Conservation (phyloP, 2,329 filamentous ascomycete species). For the Penicillium sp. region DNA sequence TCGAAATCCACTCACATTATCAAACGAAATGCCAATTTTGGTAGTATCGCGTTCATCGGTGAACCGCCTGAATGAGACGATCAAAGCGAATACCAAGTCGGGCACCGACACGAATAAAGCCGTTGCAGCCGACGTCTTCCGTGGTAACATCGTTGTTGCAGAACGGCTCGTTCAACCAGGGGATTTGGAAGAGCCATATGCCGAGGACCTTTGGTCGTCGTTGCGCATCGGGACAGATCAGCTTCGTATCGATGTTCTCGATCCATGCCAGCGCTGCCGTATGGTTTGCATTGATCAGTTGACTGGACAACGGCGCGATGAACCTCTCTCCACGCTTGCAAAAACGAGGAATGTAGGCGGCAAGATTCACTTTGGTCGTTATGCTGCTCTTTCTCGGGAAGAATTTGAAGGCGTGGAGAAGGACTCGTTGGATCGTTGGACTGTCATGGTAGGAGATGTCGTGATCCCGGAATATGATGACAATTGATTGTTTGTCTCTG, state of each 20-base stretch:
- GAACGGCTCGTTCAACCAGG: slow-evolving; percentile 43
- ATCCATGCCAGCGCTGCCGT: slow-evolving; percentile 81
- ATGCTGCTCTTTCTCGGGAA: slow-evolving; percentile 49
- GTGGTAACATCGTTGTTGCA: slow-evolving; percentile 77
- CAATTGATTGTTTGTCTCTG: too few relatives aligned
- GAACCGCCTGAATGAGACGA: slow-evolving; percentile 67
- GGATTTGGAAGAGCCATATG: slow-evolving; percentile 57
- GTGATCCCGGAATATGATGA: slow-evolving; percentile 30
- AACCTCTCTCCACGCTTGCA: slow-evolving; percentile 81
- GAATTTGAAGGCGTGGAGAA: slow-evolving; percentile 16
- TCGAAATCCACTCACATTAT: slow-evolving; percentile 60
- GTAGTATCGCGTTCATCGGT: slow-evolving; percentile 76
- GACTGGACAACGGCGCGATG: slow-evolving; percentile 68
- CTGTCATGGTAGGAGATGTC: slow-evolving; percentile 39
- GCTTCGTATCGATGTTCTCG: slow-evolving; percentile 56
- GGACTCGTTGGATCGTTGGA: slow-evolving; percentile 17
- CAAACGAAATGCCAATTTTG: slow-evolving; percentile 91
- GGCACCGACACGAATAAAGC: slow-evolving; percentile 46
- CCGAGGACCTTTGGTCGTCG: slow-evolving; percentile 70
- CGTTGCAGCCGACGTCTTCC: slow-evolving; percentile 69
- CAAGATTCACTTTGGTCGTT: slow-evolving; percentile 83
- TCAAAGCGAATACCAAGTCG: slow-evolving; percentile 53
- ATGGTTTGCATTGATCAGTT: slow-evolving; percentile 94
- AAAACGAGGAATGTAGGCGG: slow-evolving; percentile 80
- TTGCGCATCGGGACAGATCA: slow-evolving; percentile 55